phyloP scores from a whole-genome alignment of 2,329 filamentous ascomycete species.

The Phialocephala sp. region DNA sequence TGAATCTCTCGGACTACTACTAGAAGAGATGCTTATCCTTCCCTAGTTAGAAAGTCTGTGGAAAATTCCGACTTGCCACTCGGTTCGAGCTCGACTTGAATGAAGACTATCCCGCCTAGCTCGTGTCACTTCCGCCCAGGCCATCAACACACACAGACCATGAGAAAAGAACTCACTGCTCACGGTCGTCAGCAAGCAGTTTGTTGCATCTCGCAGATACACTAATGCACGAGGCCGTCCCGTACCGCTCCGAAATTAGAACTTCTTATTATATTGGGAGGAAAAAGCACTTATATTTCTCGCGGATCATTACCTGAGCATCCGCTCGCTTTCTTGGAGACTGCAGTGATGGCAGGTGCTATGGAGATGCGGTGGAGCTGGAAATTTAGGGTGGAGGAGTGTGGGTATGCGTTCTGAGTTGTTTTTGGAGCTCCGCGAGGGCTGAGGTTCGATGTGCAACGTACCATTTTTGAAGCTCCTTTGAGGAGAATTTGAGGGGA shows the following conservation, averaged over 20 bases:
- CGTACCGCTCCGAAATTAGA: background rate
- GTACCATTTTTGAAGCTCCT: too few species aligned
- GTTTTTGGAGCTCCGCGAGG: background rate
- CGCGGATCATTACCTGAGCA: background rate
- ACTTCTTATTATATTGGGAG: background rate
- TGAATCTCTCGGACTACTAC: too few species aligned
- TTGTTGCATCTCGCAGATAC: constrained; percentile 5
- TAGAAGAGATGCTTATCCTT: too few species aligned
- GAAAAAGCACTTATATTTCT: background rate
- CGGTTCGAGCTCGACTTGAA: background rate
- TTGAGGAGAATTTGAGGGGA: too few species aligned
- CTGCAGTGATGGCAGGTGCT: too few species aligned
- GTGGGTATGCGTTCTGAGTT: background rate
- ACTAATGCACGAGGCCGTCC: background rate
- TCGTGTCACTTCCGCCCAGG: background rate
- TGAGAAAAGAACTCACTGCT: background rate
- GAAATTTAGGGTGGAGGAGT: background rate
- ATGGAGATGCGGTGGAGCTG: background rate
- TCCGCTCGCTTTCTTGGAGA: background rate
- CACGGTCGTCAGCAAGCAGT: background rate
- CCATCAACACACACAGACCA: background rate
- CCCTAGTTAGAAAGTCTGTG: too few species aligned
- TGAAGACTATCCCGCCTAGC: background rate
- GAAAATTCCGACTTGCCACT: too few species aligned
- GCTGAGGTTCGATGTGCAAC: too few species aligned